Conservation (phyloP, 2,329 filamentous ascomycete species). For the Penicillium sp. region DNA sequence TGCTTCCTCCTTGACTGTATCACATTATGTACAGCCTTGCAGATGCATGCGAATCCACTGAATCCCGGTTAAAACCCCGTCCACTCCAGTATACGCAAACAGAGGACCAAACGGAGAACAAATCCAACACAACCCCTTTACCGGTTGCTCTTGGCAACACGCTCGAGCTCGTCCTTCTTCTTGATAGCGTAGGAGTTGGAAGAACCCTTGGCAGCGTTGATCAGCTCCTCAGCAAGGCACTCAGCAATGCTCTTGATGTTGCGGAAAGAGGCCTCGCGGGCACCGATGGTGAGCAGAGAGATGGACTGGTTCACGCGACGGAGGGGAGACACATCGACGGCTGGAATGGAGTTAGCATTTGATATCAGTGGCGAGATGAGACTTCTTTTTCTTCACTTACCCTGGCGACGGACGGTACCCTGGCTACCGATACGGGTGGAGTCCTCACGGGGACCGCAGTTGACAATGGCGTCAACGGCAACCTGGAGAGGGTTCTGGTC, state of each 20-base stretch:
- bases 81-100: conserved; percentile 44
- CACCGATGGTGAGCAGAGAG: conserved; percentile 96
- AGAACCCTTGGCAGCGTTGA: conserved; percentile 99
- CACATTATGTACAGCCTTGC: conserved; percentile 42
- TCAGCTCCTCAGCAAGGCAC: conserved; percentile 99
- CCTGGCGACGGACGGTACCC: conserved; percentile 98
- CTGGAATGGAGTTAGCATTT: conserved; percentile 38
- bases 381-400: conserved; percentile 3
- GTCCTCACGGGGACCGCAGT: conserved; percentile 99
- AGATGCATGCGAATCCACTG: conserved; percentile 45
- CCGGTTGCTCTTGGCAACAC: conserved; percentile 99
- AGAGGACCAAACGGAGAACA: conserved; percentile 43
- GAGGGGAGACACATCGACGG: conserved; percentile 99
- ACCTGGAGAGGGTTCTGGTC: conserved; percentile 99
- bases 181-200: conserved; percentile 99
- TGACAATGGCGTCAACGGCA: conserved; percentile 98
- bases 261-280: conserved; percentile 97
- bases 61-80: conserved; percentile 43
- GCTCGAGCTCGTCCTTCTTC: conserved; percentile 99
- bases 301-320: conserved; percentile 99
- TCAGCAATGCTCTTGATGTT: conserved; percentile 99
- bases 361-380: background rate
- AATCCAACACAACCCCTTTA: conserved; percentile 61
- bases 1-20: conserved; percentile 40
- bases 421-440: conserved; percentile 98